Evolutionary conservation across 1,284 basidiomycete species (phyloP).

Genomic region (Microbotryomycetes sp.): DNA sequence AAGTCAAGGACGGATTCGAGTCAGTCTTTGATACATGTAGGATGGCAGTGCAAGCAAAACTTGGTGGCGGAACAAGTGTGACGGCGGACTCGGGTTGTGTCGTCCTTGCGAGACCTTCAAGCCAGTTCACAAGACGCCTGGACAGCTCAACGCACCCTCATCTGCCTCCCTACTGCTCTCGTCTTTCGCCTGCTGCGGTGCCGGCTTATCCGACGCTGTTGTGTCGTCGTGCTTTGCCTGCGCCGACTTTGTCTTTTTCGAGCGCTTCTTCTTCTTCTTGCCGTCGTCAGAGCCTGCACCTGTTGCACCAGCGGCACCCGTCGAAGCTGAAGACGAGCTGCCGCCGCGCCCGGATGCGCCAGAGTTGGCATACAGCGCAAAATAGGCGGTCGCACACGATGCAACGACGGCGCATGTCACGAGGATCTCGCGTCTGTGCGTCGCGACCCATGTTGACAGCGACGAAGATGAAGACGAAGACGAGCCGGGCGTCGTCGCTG

Average conservation of each 20-base stretch:
- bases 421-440: background rate
- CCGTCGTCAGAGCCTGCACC: constrained; percentile 48
- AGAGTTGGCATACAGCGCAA: background rate
- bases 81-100: too few species aligned
- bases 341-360: too few species aligned
- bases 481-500: background rate
- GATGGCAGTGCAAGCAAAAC: too few species aligned
- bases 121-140: constrained; percentile 39
- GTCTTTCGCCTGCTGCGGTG: constrained; percentile 35
- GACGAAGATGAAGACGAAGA: background rate
- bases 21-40: too few species aligned
- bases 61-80: too few species aligned
- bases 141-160: constrained; percentile 45
- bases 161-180: constrained; percentile 52
- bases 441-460: background rate
- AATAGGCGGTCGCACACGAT: background rate
- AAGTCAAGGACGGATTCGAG: background rate
- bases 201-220: constrained; percentile 7
- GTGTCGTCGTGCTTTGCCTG: constrained; percentile 4
- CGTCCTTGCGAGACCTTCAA: constrained; percentile 34
- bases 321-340: background rate
- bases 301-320: constrained; percentile 7
- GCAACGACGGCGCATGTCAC: background rate
- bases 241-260: constrained; percentile 47
- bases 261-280: constrained; percentile 48